Base-by-base conservation (phyloP, 306 rosid genomes). In the Potentilla sterilis region DNA sequence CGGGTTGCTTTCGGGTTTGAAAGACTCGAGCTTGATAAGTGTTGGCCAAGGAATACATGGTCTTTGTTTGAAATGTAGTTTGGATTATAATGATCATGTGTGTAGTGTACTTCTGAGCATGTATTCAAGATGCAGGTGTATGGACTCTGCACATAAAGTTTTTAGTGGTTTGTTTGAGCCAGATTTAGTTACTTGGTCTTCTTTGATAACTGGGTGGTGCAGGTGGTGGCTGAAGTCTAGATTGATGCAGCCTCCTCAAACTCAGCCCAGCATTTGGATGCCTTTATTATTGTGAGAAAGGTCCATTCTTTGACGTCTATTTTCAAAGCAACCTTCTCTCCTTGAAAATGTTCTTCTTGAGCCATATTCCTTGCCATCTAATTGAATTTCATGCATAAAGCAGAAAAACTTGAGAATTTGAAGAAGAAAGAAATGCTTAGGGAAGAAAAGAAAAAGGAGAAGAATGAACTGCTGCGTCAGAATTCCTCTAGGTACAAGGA, bases 181-280 rank as follows among this genome's bases (percentile, higher is more conserved):
- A 55, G 98, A 92, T 89, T 89, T 92, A 79, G 89, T 95, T 47
- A 89, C 90, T 14, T 87, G 98, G 96, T 90, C 97, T 48, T 88
- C 95, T 77, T 89, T 95, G 66, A 87, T 95, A 70, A 73, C 87
- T 61, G 98, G 98, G 43, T 86, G 65, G 65, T 4, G 65, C 16
- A 11, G 65, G 65, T 59, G 38, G 65, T 59, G 65, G 38, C 38
- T 24, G 19, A 49, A 15, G 55, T 16, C 21, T 49, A 49, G 55
- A 49, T 49, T 15, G 55, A 19, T 48, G 65, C 15, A 24, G 65
- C 16, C 7, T 59, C 34, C 32, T 55, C 62, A 55, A 55, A n/a
- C 62, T 55, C 62, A 55, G 4, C 12, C 28, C 61, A 54, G 4
- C 32, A 7, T 54, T 54, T 58, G 64, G 37, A 10, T 59, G 38